phyloP scores from a whole-genome alignment of 1,139 yeast genomes.

The Pichia sp. region DNA sequence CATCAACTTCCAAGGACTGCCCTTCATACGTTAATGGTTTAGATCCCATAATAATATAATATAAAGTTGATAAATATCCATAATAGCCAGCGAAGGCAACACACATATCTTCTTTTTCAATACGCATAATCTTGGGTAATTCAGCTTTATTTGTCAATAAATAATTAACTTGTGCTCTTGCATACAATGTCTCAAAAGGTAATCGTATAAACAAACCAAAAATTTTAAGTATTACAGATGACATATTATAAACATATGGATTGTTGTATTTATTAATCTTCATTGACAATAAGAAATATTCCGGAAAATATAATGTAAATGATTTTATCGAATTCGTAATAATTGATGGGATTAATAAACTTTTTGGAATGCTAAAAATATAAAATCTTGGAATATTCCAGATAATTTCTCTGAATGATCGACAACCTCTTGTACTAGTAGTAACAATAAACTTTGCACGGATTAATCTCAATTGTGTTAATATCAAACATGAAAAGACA shows the following conservation, averaged over 20 bases:
- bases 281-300: constrained; percentile 61
- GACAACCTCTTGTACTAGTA: constrained; percentile 33
- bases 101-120: constrained; percentile 41
- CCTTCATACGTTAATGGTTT: constrained; percentile 27
- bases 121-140: constrained; percentile 27
- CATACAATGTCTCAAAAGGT: constrained; percentile 80
- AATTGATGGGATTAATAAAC: constrained; percentile 47
- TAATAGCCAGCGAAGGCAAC: constrained; percentile 47
- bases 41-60: constrained; percentile 39
- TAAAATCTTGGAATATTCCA: constrained; percentile 36
- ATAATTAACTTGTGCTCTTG: constrained; percentile 75
- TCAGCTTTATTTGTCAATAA: constrained; percentile 35
- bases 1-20: constrained; percentile 22
- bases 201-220: constrained; percentile 69
- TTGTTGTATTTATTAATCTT: constrained; percentile 66
- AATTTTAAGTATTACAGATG: constrained; percentile 45
- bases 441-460: constrained; percentile 74
- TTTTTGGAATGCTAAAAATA: constrained; percentile 44
- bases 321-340: constrained; percentile 59
- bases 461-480: constrained; percentile 78
- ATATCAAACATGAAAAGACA: constrained; percentile 64
- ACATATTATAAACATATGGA: constrained; percentile 52
- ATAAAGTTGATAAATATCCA: constrained; percentile 47
- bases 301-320: constrained; percentile 63
- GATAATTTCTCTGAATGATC: constrained; percentile 36